Evolutionary conservation across 345 rosid genomes (phyloP).

Genomic region (Salix arbutifolia): DNA sequence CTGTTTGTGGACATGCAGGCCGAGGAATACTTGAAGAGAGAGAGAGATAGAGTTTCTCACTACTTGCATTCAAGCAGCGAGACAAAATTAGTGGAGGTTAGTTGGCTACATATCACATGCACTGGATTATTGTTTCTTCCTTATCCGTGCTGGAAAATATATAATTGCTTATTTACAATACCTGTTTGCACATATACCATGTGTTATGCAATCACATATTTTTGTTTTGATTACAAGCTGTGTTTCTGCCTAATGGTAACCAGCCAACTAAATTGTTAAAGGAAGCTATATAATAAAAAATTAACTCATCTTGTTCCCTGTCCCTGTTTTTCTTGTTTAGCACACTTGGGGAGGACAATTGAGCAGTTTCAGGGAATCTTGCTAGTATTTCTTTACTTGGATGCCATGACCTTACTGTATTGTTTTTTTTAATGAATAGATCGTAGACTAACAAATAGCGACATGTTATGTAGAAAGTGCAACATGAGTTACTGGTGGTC

Average conservation of each 20-base stretch:
- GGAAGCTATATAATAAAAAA: background rate
- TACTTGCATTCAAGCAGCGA: conserved; percentile 87
- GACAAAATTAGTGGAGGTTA: conserved; percentile 84
- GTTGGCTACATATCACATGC: conserved; percentile 17
- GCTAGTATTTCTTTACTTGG: background rate
- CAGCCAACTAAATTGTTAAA: background rate
- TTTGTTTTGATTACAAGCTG: background rate
- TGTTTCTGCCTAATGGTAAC: background rate
- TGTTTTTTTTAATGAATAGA: background rate
- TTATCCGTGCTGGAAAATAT: background rate
- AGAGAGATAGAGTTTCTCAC: conserved; percentile 84
- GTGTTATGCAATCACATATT: background rate
- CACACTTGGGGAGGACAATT: background rate
- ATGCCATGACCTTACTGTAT: background rate
- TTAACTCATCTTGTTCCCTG: background rate
- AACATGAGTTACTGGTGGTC: conserved; percentile 69
- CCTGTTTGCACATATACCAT: background rate
- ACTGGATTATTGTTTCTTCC: background rate
- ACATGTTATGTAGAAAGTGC: conserved; percentile 63
- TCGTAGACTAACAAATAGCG: background rate
- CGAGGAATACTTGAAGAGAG: conserved; percentile 90
- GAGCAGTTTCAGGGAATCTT: background rate
- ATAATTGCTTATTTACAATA: background rate
- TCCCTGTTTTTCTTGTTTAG: background rate
- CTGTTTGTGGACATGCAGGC: conserved; percentile 42